Percentiles rank a stretch among this genome's conserved stretches.
phyloP scores from a whole-genome alignment of 768 basidiomycete genomes.

The Suillus decipiens region DNA sequence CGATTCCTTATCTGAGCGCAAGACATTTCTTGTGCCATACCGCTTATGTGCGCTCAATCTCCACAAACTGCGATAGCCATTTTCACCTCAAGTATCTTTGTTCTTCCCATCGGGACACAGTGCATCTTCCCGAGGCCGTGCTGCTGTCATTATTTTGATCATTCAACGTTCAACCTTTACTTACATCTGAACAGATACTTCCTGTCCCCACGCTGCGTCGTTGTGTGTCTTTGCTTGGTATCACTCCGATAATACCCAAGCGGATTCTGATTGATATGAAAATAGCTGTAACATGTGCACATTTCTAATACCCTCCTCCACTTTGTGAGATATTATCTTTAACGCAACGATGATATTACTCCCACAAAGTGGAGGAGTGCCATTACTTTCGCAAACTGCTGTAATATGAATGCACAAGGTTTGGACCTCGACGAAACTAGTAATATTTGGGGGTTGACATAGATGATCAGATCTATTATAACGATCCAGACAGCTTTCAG shows the following conservation, averaged over 20 bases:
- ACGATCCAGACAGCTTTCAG: not conserved
- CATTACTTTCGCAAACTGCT: too few relatives aligned
- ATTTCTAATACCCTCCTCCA: too few relatives aligned
- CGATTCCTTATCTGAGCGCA: not conserved
- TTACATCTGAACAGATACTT: not conserved
- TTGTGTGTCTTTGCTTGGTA: not conserved
- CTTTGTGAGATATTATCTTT: too few relatives aligned
- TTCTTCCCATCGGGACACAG: not conserved
- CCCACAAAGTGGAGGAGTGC: too few relatives aligned
- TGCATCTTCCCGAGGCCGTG: not conserved
- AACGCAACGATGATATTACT: too few relatives aligned
- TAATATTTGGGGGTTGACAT: not conserved
- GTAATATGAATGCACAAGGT: not conserved
- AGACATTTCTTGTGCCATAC: not conserved
- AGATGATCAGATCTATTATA: not conserved
- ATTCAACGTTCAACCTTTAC: too few relatives aligned
- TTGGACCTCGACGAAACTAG: not conserved
- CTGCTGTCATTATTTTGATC: not conserved
- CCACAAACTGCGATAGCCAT: not conserved
- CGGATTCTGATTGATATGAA: too few relatives aligned
- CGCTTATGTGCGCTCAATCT: not conserved
- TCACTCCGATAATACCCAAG: too few relatives aligned
- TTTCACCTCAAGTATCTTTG: not conserved
- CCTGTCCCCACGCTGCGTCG: not conserved
- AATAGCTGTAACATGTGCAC: too few relatives aligned